A percentile compares a stretch with the other conserved stretches of the same genome.
Evolutionary conservation across 2,329 filamentous ascomycete species (phyloP).

Genomic region (Ceratocystis papillata): DNA sequence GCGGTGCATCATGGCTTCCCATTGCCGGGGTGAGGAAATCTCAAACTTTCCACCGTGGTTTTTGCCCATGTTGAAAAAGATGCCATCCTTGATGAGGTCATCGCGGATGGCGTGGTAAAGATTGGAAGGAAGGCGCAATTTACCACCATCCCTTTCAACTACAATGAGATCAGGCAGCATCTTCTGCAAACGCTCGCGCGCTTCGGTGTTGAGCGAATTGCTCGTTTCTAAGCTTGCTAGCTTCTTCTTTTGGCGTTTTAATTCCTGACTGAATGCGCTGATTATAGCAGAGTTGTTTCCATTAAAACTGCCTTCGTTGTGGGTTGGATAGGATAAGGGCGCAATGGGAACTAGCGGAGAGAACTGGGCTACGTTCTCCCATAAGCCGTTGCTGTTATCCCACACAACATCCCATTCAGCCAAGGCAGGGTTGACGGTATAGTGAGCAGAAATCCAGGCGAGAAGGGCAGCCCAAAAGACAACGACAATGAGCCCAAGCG

Average conservation of each 20-base stretch:
- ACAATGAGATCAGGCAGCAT: constrained; percentile 48
- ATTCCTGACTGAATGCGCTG: constrained; percentile 30
- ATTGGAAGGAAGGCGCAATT: constrained; percentile 42
- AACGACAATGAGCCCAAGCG: constrained; percentile 13
- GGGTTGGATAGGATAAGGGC: not conserved
- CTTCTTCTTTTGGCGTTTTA: constrained; percentile 28
- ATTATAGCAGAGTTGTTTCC: constrained; percentile 30
- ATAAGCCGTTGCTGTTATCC: constrained; percentile 27
- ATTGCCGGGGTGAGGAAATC: constrained; percentile 38
- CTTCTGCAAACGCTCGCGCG: constrained; percentile 37
- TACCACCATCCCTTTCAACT: constrained; percentile 42
- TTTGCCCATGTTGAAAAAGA: constrained; percentile 39
- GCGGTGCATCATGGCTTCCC: constrained; percentile 37
- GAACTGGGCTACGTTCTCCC: constrained; percentile 29
- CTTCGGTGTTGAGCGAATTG: constrained; percentile 25
- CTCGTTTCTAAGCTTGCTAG: constrained; percentile 17
- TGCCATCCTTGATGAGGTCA: constrained; percentile 40
- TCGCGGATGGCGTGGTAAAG: constrained; percentile 56
- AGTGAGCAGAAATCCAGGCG: constrained; percentile 17
- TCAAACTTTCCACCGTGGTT: constrained; percentile 32
- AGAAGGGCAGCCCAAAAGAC: constrained; percentile 11
- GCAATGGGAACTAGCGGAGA: constrained; percentile 26
- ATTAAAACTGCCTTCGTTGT: constrained; percentile 26
- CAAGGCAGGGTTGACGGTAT: constrained; percentile 20
- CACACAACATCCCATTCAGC: constrained; percentile 25